phyloP scores from a whole-genome alignment of 176 grass and related monocot genomes.

The Phyllostachys edulis region DNA sequence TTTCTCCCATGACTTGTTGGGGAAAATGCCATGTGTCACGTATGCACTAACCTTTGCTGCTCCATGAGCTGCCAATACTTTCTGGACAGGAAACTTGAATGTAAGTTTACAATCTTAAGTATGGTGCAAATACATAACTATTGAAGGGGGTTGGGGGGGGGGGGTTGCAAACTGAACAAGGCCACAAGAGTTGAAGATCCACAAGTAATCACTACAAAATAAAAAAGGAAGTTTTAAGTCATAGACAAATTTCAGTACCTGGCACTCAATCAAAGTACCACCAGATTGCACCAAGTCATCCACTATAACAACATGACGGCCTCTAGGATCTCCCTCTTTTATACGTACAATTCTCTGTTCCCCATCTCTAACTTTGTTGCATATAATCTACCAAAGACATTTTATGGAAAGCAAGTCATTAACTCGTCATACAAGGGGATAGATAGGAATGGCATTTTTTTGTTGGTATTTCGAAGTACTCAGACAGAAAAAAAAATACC shows the following conservation, averaged over 20 bases:
- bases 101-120: slow-evolving; percentile 20
- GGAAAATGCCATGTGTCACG: slow-evolving; percentile 90
- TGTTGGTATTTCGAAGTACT: slow-evolving; percentile 1
- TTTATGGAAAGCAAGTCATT: slow-evolving; percentile 24
- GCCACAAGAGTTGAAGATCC: slow-evolving; percentile 1
- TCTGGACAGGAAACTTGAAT: slow-evolving; percentile 54
- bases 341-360: slow-evolving; percentile 86
- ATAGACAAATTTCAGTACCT: slow-evolving; percentile 47
- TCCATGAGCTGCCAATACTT: slow-evolving; percentile 87
- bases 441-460: background rate
- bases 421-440: background rate
- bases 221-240: background rate
- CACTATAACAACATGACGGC: slow-evolving; percentile 85
- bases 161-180: background rate
- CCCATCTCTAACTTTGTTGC: slow-evolving; percentile 95
- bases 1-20: slow-evolving; percentile 79
- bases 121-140: slow-evolving; percentile 20
- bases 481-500: slow-evolving; percentile 47
- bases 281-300: slow-evolving; percentile 98
- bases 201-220: slow-evolving; percentile 2
- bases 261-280: slow-evolving; percentile 93
- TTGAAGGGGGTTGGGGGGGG: background rate
- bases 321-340: slow-evolving; percentile 87
- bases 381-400: slow-evolving; percentile 59
- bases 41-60: slow-evolving; percentile 97